Conservation (phyloP, 805 yeast genomes). For the Lachancea sp. region DNA sequence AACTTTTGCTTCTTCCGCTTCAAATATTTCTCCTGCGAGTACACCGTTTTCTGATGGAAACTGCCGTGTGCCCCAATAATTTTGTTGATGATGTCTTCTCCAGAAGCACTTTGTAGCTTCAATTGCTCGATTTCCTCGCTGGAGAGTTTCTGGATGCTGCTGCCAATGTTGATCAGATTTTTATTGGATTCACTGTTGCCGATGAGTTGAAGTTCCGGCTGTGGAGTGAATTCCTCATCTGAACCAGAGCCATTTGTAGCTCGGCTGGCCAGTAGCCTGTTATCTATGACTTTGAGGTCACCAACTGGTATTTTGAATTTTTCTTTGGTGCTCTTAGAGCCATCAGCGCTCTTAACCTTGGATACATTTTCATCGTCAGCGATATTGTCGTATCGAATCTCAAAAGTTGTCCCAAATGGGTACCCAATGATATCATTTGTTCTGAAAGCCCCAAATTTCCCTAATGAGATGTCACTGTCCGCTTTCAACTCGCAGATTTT, state of each 20-base stretch:
- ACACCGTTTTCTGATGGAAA: slow-evolving; percentile 81
- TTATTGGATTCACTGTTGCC: slow-evolving; percentile 55
- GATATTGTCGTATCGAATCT: slow-evolving; percentile 45
- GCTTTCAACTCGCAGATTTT: slow-evolving; percentile 63
- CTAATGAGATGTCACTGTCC: slow-evolving; percentile 61
- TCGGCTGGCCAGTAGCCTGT: slow-evolving; percentile 10
- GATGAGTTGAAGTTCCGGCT: slow-evolving; percentile 24
- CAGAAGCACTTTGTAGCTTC: slow-evolving; percentile 64
- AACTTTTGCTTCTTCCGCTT: slow-evolving; percentile 90
- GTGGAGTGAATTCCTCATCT: slow-evolving; percentile 35
- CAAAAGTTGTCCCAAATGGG: slow-evolving; percentile 86
- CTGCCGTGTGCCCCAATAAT: slow-evolving; percentile 80
- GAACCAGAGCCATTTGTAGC: slow-evolving; percentile 8
- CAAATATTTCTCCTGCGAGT: slow-evolving; percentile 86
- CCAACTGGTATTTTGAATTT: slow-evolving; percentile 22
- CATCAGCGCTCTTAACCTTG: slow-evolving; percentile 6
- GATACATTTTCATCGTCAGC: slow-evolving; percentile 7
- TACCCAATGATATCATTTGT: slow-evolving; percentile 72
- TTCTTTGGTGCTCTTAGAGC: neutral
- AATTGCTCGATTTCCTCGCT: slow-evolving; percentile 78
- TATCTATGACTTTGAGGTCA: slow-evolving; percentile 18
- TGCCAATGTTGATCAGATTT: slow-evolving; percentile 60
- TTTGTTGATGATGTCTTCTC: slow-evolving; percentile 71
- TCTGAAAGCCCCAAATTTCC: slow-evolving; percentile 85
- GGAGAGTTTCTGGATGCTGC: slow-evolving; percentile 63